These are phyloP conservation scores for Globisporangium nagaii DNA, from an alignment of 352 stramenopile species.

Conservation along the genomic window DNA sequence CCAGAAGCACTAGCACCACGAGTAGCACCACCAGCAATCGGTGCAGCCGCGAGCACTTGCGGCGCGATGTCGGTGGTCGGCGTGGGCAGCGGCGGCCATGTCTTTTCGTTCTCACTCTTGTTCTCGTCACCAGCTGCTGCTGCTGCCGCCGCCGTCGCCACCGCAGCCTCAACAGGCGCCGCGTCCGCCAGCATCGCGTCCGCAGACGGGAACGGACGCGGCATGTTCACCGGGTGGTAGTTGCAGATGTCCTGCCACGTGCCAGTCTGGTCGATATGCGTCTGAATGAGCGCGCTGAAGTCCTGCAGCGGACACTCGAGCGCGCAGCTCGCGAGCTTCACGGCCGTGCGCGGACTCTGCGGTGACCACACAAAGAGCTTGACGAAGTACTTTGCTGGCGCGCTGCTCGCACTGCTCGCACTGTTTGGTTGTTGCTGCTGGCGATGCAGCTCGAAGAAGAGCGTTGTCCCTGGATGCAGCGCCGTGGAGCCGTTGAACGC, in stretches of 20 bases:
- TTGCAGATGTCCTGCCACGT: constrained; percentile 70
- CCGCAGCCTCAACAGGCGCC: neutral
- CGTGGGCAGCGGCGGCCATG: neutral
- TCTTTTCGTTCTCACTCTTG: neutral
- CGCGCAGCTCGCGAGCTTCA: constrained; percentile 60
- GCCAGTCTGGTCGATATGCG: constrained; percentile 51
- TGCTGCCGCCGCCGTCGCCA: no score
- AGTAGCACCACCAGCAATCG: no score
- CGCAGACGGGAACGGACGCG: neutral
- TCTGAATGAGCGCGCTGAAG: constrained; percentile 49
- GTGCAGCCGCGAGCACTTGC: no score
- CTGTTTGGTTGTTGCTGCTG: neutral
- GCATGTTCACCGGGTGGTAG: constrained; percentile 47
- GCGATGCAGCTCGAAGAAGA: constrained; percentile 73
- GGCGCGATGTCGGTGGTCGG: neutral
- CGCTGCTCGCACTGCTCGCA: neutral
- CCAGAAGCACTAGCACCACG: neutral
- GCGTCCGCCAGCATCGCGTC: neutral
- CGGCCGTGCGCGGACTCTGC: constrained; percentile 30
- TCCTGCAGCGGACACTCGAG: constrained; percentile 51
- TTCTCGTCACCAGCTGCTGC: no score
- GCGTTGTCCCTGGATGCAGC: constrained; percentile 58
- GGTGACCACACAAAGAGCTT: constrained; percentile 72
- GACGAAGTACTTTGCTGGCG: constrained; percentile 35
- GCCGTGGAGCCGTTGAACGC: constrained; percentile 65